These are phyloP conservation scores for Ilex asprella DNA, from an alignment of 257 asterid genomes.

Conservation along the genomic window DNA sequence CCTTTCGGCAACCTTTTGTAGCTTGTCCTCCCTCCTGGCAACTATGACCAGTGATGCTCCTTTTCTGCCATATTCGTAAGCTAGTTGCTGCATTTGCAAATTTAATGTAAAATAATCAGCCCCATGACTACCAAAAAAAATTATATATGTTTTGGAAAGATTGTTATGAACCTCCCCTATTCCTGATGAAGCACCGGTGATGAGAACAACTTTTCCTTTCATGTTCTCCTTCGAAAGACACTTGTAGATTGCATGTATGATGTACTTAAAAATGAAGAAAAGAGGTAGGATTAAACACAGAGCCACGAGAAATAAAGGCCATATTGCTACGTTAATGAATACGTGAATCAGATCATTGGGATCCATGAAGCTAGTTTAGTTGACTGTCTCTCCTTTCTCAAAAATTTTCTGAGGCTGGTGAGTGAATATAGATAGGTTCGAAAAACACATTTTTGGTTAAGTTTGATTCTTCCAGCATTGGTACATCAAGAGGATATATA, in stretches of 20 bases:
- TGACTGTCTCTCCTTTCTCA: too few species aligned
- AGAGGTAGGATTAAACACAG: conserved; percentile 13
- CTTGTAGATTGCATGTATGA: neutral
- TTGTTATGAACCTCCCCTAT: conserved; percentile 10
- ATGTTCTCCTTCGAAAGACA: conserved; percentile 3
- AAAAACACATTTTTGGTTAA: too few species aligned
- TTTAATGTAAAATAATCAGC: neutral
- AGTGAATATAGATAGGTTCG: too few species aligned
- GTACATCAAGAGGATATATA: too few species aligned
- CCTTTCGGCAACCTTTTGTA: conserved; percentile 44
- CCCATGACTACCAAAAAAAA: neutral
- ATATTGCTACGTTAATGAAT: neutral
- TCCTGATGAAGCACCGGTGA: conserved; percentile 27
- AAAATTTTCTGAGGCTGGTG: too few species aligned
- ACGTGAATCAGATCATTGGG: neutral
- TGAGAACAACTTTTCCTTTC: conserved; percentile 21
- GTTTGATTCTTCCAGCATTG: too few species aligned
- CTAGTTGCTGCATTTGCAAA: conserved; percentile 32
- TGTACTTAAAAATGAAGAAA: conserved; percentile 7
- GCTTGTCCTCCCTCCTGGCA: conserved; percentile 49
- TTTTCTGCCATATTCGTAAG: conserved; percentile 60
- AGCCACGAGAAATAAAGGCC: neutral
- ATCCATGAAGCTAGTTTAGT: too few species aligned
- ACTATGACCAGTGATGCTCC: conserved; percentile 58
- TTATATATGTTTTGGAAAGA: neutral